phyloP scores from a whole-genome alignment of 1,284 basidiomycete genomes.

The Acaromyces ingoldii region DNA sequence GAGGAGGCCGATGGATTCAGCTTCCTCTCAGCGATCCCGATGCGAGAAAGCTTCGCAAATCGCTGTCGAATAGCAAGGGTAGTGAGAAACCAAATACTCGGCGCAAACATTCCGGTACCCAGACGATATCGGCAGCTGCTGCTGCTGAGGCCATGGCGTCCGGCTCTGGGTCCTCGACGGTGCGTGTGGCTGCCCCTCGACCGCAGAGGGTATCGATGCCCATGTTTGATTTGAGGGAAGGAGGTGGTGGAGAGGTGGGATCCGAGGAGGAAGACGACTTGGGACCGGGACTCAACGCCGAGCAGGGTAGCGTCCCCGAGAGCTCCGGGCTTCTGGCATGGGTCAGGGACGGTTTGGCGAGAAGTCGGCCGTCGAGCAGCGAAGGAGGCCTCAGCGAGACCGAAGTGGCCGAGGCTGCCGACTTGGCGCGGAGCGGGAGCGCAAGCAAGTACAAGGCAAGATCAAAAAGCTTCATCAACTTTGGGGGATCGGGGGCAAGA shows the following conservation, averaged over 20 bases:
- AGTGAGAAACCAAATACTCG: neutral
- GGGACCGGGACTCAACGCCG: neutral
- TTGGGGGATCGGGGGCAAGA: too few species aligned
- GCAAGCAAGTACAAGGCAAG: conserved; percentile 12
- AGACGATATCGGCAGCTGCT: neutral
- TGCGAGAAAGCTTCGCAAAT: neutral
- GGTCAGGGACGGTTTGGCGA: conserved; percentile 22
- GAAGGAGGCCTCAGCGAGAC: conserved; percentile 15
- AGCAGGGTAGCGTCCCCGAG: neutral
- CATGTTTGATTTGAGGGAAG: conserved; percentile 7
- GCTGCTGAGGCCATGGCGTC: neutral
- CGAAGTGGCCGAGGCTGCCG: conserved; percentile 11
- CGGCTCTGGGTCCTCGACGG: too few species aligned
- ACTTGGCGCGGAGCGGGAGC: conserved; percentile 8
- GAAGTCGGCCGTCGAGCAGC: conserved; percentile 19
- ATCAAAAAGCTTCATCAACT: neutral
- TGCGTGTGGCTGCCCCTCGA: conserved; percentile 10
- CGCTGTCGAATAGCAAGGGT: neutral
- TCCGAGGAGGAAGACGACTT: conserved; percentile 2
- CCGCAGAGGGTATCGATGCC: conserved; percentile 11
- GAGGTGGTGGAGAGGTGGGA: neutral
- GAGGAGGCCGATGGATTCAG: conserved; percentile 21
- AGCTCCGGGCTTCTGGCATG: conserved; percentile 21
- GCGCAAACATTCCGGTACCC: neutral
- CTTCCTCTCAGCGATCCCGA: conserved; percentile 16